These are phyloP conservation scores for Triticum turgidum DNA, from an alignment of 176 grass and related monocot species.

Conservation along the genomic window DNA sequence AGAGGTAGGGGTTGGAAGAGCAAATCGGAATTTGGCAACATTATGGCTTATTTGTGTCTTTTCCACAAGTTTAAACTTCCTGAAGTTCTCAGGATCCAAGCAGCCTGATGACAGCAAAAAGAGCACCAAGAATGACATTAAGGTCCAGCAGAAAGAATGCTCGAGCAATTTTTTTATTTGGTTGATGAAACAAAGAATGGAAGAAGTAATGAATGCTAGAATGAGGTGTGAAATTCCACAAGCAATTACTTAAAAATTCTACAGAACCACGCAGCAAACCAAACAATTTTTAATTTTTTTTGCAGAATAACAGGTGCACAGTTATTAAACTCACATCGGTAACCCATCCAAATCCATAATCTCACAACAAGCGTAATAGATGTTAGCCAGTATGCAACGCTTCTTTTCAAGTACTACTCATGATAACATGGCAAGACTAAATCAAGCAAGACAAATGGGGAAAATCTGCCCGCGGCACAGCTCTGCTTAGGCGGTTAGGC, in stretches of 20 bases:
- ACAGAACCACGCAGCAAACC: background rate
- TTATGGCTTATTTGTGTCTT: conserved; percentile 91
- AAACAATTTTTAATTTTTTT: background rate
- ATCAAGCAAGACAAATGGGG: background rate
- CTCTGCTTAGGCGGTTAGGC: background rate
- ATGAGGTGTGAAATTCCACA: background rate
- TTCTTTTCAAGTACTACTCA: background rate
- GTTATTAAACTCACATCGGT: background rate
- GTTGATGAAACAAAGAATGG: background rate
- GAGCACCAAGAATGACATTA: background rate
- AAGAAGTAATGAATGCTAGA: background rate
- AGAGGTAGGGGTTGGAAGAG: conserved; percentile 74
- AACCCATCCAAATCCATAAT: background rate
- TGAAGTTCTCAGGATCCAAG: conserved; percentile 93
- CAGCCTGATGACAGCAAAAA: conserved; percentile 34
- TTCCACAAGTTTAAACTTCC: conserved; percentile 80
- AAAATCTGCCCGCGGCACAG: background rate
- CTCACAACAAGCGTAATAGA: no score
- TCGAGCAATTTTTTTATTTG: background rate
- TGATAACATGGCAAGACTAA: background rate
- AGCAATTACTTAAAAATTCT: background rate
- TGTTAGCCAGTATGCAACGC: background rate
- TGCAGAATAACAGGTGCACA: background rate
- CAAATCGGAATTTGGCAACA: conserved; percentile 86
- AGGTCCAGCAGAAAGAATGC: background rate